Base-by-base conservation (phyloP, 306 rosid genomes). In the Leucaena leucocephala region DNA sequence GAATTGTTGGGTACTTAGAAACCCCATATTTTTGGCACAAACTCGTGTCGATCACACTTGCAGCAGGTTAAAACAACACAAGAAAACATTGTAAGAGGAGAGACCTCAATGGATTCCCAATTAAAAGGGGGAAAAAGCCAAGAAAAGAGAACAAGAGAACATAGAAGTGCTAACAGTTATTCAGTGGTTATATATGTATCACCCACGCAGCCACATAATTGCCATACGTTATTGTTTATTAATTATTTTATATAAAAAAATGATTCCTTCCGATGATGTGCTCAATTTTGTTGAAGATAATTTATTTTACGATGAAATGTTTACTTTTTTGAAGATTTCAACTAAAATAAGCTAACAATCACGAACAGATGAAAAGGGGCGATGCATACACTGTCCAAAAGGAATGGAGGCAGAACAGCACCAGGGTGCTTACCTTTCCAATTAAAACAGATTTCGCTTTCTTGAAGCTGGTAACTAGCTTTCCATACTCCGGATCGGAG, bases 401-500 rank as follows among this genome's bases (percentile, higher is more conserved):
- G 69, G 69, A n/a, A 16, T 49, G 54, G 68, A 67, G 2, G 72
- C 42, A 77, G 43, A 81, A 44, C n/a, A 62, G 63, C 68, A 43
- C 35, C 50, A 5, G 42, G 59, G 49, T 45, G 76, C 82, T 79
- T n/a, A 95, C 99, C 98, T 95, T 95, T 82, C 83, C 99, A 4
- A 93, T 91, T 49, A 95, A 78, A 84, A 95, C 82, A 42, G 96
- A 87, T 65, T 93, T 95, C 19, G 91, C 84, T 83, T 87, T 95
- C 93, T 90, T 95, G 81, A 93, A 93, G 89, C 90, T 93, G 75
- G 82, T 62, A 9, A 89, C 96, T 2, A 92, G 98, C 84, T 86
- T 91, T 82, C 89, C 98, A 85, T 80, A 93, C 72, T 93, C 99
- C 2, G 96, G 98, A 44, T 98, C 2, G 96, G 98, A 44, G 99